Evolutionary conservation across 176 grass and related monocot species (phyloP), one percentile per base, ranked within the genome.

Genomic region (Hyparrhenia diplandra): DNA sequence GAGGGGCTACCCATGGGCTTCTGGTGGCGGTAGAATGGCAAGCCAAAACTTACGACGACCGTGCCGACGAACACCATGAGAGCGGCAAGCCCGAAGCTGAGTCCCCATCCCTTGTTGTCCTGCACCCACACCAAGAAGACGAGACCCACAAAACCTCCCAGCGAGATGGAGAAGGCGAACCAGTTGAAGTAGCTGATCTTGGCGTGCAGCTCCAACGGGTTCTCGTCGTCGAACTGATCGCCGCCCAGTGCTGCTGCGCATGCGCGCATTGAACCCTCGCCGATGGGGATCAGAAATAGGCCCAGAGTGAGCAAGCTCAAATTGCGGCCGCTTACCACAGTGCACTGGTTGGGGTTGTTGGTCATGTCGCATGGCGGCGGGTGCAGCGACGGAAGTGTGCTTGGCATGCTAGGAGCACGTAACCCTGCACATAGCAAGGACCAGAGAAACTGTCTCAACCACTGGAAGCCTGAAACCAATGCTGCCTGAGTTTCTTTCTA

Each of bases 151-250:
- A 89, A 64, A 0, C 84, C 76, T 2, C 86, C 92, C 1, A 83
- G 37, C 10, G 87, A 92, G 42, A 95, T 81, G 13, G 70, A 71
- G 76, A 92, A 95, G 18, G 77, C 54, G 69, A 63, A 95, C 86
- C 88, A 90, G 77, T 92, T 95, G 87, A 95, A 95, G 85, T 77
- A 95, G 69, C 85, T 92, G 29, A 58, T 79, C 71, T 86, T 84
- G 34, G 25, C 58, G 47, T 45, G 79, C 34, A 72, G 59, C 72
- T 90, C 86, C 32, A 17, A 17, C 0, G 69, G 60, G 71, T 80
- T 45, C 69, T 79, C 76, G 27, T 55, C 66, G 43, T 94, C 89
- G 54, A 94, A 94, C 69, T 94, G 91, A 67, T 94, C 92, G 1
- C 87, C 92, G 21, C 89, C 92, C 13, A 91, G 79, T 13, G 86